Base-by-base conservation (phyloP, 2,329 filamentous ascomycete species). In the Erysiphe pulchra region DNA sequence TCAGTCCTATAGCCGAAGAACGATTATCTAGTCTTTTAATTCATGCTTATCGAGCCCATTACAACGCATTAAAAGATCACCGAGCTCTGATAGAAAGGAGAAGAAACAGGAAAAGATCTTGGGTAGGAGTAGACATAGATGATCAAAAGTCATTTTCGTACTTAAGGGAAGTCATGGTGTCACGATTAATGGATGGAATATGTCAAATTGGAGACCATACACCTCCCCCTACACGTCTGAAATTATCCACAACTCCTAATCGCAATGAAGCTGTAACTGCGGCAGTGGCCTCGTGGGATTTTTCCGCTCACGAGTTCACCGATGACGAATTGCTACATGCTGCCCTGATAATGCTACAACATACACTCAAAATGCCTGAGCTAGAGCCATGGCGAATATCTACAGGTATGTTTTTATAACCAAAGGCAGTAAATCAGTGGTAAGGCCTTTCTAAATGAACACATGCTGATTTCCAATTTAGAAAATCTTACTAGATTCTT, bases 91-190 rank as follows among this genome's bases (percentile, higher is more conserved):
- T 85, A 47, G 78, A 80, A 48, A 67, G 79, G 48, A 79, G 78
- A 56, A 75, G 78, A 52, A 75, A 77, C 40, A 72, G 85, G 46
- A 92, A 92, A 60, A 73, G 84, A 45, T 93, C 86, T 0, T 93
- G 86, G 86, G 84, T 93, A 38, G 85, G 86, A 24, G 32, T 34
- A 34, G 74, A 82, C 55, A 81, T 34, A 34, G 74, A 82, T 55
- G 81, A 87, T 52, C 73, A 83, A 53, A 80, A 86, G 58, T 84
- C 85, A 1, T 93, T 85, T 62, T 77, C 83, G 14, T 93, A 93
- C 61, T 64, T 94, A 46, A 71, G 86, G 49, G 86, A 94, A 63
- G 82, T 81, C 44, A 93, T 94, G 84, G 86, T 94, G 5, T 90
- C 84, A 1, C 77, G 77, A 47, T 68, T 94, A 47, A 90, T 93